phyloP scores from a whole-genome alignment of 768 basidiomycete species.

The Mycena maculata region DNA sequence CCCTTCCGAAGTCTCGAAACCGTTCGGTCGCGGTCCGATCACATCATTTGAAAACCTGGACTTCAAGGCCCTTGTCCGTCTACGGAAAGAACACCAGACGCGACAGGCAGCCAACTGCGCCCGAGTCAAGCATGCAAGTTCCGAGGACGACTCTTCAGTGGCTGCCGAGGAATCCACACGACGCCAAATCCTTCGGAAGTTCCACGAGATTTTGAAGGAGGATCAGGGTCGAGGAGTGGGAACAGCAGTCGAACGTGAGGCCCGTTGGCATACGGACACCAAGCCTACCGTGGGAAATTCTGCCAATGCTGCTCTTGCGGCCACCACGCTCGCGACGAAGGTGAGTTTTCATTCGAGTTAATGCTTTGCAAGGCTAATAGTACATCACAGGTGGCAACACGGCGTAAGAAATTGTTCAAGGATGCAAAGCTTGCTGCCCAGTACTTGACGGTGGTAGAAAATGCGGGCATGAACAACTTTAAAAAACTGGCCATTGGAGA shows the following conservation, averaged over 20 bases:
- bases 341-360: neutral
- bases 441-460: neutral
- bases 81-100: neutral
- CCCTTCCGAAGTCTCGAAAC: neutral
- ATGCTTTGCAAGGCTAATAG: neutral
- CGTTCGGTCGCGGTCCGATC: neutral
- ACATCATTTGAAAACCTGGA: neutral
- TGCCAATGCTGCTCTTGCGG: constrained; percentile 5
- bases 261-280: neutral
- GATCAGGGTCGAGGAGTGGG: neutral
- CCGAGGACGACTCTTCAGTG: neutral
- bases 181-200: constrained; percentile 4
- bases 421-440: neutral
- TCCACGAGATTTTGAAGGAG: constrained; percentile 5
- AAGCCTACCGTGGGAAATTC: neutral
- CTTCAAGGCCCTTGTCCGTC: neutral
- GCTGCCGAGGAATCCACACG: neutral
- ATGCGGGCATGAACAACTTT: neutral
- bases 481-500: neutral
- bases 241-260: neutral
- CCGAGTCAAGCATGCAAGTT: neutral
- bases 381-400: neutral
- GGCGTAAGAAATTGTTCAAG: constrained; percentile 5
- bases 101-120: neutral
- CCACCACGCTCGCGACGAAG: constrained; percentile 11